Conservation (phyloP, 1,284 basidiomycete species). For the Cutaneotrichosporon spelunceum region DNA sequence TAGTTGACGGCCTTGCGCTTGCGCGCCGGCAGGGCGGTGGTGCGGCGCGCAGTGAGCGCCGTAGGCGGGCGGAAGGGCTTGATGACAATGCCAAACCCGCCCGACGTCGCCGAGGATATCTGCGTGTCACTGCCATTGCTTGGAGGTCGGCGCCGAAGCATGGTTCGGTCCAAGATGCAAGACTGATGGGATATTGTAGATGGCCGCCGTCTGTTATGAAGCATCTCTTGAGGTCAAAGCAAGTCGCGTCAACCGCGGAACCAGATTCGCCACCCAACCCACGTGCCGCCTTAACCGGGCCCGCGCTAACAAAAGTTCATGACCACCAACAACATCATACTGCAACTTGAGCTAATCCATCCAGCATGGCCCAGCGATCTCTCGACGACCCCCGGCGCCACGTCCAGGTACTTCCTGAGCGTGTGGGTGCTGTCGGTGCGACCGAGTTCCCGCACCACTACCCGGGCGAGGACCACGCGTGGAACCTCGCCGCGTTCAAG, state of each 20-base stretch:
- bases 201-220: slow-evolving; percentile 4
- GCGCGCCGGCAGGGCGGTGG: slow-evolving; percentile 62
- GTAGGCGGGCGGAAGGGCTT: slow-evolving; percentile 78
- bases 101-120: slow-evolving; percentile 43
- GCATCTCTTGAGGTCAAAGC: slow-evolving; percentile 1
- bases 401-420: slow-evolving; percentile 65
- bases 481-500: slow-evolving; percentile 72
- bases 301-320: slow-evolving; percentile 19
- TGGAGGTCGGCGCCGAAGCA: slow-evolving; percentile 37
- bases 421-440: slow-evolving; percentile 56
- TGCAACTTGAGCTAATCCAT: too few relatives aligned
- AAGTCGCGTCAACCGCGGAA: slow-evolving; percentile 30
- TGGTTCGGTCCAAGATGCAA: slow-evolving; percentile 14
- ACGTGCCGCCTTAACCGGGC: background rate
- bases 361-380: slow-evolving; percentile 26
- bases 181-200: background rate
- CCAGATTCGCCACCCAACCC: slow-evolving; percentile 19
- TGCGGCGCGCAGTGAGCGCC: slow-evolving; percentile 44
- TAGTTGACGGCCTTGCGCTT: slow-evolving; percentile 82
- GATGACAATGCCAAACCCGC: slow-evolving; percentile 46
- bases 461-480: slow-evolving; percentile 76
- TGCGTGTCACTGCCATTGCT: slow-evolving; percentile 33
- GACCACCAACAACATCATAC: slow-evolving; percentile 20
- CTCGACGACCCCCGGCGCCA: slow-evolving; percentile 53
- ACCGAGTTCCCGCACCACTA: slow-evolving; percentile 50